Evolutionary conservation across 768 basidiomycete genomes (phyloP).

Genomic region (Macrolepiota fuliginosa): DNA sequence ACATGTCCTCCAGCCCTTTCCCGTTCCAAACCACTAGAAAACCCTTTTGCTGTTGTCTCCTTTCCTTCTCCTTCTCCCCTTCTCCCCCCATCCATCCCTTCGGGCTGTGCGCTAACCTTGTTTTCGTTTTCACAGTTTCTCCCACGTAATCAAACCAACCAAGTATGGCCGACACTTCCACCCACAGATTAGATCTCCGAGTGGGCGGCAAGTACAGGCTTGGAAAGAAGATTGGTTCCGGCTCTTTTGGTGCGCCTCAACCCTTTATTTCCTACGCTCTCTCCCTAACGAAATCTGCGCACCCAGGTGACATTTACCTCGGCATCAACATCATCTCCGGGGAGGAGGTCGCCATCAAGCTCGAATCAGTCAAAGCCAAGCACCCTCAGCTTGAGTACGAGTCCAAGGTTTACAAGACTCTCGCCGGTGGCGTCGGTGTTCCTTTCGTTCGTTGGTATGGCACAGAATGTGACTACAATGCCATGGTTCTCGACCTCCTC

Average conservation of each 20-base stretch:
- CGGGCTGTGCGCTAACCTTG: slow-evolving; percentile 4
- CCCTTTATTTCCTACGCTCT: slow-evolving; percentile 4
- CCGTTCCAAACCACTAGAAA: slow-evolving; percentile 21
- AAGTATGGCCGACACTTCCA: slow-evolving; percentile 68
- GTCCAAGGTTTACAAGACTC: slow-evolving; percentile 93
- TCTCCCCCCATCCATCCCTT: slow-evolving; percentile 17
- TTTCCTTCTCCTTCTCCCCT: slow-evolving; percentile 21
- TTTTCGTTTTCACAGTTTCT: slow-evolving; percentile 14
- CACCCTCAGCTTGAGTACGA: slow-evolving; percentile 99
- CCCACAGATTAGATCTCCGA: slow-evolving; percentile 79
- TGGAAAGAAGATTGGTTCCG: slow-evolving; percentile 99
- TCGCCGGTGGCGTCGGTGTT: slow-evolving; percentile 97
- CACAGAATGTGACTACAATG: slow-evolving; percentile 98
- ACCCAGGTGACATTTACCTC: slow-evolving; percentile 93
- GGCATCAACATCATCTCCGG: slow-evolving; percentile 99
- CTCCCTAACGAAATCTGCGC: slow-evolving; percentile 11
- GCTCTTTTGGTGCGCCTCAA: slow-evolving; percentile 82
- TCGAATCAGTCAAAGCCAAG: slow-evolving; percentile 99
- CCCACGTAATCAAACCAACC: slow-evolving; percentile 14
- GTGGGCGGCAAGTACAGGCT: slow-evolving; percentile 96
- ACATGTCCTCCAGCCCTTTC: slow-evolving; percentile 40
- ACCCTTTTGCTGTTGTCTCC: slow-evolving; percentile 24
- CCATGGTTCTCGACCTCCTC: slow-evolving; percentile 97
- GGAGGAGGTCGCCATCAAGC: slow-evolving; percentile 99
- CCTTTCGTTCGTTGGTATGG: slow-evolving; percentile 97